Base-by-base conservation (phyloP, 2,329 filamentous ascomycete species). In the Byssothecium circinans region DNA sequence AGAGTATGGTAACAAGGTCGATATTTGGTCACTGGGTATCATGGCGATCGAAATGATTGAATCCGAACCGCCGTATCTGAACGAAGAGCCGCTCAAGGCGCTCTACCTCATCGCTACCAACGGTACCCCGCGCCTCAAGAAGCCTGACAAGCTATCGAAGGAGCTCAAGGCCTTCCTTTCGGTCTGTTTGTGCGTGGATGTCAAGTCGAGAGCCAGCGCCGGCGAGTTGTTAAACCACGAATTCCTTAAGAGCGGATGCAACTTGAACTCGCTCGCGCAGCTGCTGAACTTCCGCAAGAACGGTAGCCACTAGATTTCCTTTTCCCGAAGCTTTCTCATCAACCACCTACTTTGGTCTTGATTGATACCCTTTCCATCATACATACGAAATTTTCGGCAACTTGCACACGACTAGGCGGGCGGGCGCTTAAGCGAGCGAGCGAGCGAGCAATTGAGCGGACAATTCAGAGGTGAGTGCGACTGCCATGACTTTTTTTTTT, bases 1-100 rank as follows among this genome's bases (percentile, higher is more conserved):
- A 78, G 92, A 96, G 73, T 99, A 99, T 66, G 94, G 92, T 32
- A 88, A 89, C 67, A 97, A 97, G 79, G 94, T 97, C 54, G 94
- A 99, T 68, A 96, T 97, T 68, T 99, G 94, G 94, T 96, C 91
- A 23, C 78, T 99, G 53, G 94, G 94, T 66, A 99, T 99, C 75
- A 99, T 97, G 94, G 92, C 94, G 19, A 97, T 99, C 65, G 94
- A 99, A 75, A 96, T 99, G 94, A 97, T 97, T 66, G 94, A 99
- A 71, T 95, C 90, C 15, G 94, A 99, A 73, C 94, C 94, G 5
- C 94, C 94, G 0, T 99, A 99, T 71, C 83, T 97, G 30, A 97
- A 97, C 74, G 94, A 97, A 74, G 92, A 97, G 73, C 94, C 94
- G 0, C 82, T 99, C 47, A 97, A 97, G 79, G 94, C 94, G 7